Conservation (phyloP, 2,329 filamentous ascomycete genomes). For the Beauveria brongniartii region DNA sequence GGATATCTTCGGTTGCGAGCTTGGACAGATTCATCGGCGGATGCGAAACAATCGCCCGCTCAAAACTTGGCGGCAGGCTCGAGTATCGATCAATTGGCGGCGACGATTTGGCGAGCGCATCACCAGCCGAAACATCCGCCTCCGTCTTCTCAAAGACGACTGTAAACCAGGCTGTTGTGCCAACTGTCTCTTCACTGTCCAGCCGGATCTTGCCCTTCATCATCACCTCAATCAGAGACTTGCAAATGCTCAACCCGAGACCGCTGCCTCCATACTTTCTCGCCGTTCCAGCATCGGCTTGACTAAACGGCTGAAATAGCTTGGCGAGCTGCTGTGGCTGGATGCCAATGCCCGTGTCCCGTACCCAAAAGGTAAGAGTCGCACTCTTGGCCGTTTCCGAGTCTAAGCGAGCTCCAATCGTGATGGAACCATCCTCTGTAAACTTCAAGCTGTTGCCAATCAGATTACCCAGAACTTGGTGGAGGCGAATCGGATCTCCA, state of each 20-base stretch:
- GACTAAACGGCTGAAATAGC: slow-evolving; percentile 85
- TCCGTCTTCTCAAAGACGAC: slow-evolving; percentile 79
- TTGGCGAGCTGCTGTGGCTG: slow-evolving; percentile 73
- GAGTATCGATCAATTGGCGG: slow-evolving; percentile 29
- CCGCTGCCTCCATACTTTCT: slow-evolving; percentile 88
- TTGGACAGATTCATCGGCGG: slow-evolving; percentile 59
- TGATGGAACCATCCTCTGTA: slow-evolving; percentile 78
- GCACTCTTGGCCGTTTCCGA: slow-evolving; percentile 62
- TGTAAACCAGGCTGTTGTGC: slow-evolving; percentile 70
- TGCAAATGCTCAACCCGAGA: slow-evolving; percentile 87
- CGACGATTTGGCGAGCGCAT: slow-evolving; percentile 35
- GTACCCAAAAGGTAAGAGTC: slow-evolving; percentile 74
- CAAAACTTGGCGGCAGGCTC: slow-evolving; percentile 22
- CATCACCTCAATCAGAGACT: slow-evolving; percentile 85
- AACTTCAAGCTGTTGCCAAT: slow-evolving; percentile 94
- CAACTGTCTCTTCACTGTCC: slow-evolving; percentile 64
- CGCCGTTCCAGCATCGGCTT: slow-evolving; percentile 84
- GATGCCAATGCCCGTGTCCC: slow-evolving; percentile 88
- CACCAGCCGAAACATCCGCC: slow-evolving; percentile 48
- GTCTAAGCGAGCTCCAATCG: slow-evolving; percentile 68
- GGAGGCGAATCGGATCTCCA: slow-evolving; percentile 57
- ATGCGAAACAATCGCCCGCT: slow-evolving; percentile 31
- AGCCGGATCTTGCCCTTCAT: slow-evolving; percentile 81
- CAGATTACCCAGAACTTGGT: slow-evolving; percentile 70
- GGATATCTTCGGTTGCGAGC: slow-evolving; percentile 68